A percentile compares a stretch with the other conserved stretches of the same genome.
These are phyloP conservation scores for Macrophomina tecta DNA, from an alignment of 2,329 filamentous ascomycete genomes.

Conservation along the genomic window DNA sequence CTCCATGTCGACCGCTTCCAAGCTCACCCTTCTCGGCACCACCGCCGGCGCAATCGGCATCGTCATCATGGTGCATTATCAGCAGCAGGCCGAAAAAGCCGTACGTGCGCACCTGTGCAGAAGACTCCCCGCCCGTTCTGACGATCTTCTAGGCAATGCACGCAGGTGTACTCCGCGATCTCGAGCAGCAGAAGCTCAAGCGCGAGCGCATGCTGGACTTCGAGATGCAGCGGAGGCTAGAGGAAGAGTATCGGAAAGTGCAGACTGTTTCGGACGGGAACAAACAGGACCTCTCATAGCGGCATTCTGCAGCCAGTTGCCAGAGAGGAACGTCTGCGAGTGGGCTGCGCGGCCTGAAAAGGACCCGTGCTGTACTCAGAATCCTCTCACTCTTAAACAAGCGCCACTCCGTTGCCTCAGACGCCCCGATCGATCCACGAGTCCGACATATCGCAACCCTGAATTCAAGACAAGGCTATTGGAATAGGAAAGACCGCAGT, in stretches of 20 bases:
- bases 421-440: too few species aligned
- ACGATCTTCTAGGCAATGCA: constrained; percentile 79
- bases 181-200: constrained; percentile 92
- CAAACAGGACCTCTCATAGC: constrained; percentile 1
- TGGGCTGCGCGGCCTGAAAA: background rate
- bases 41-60: constrained; percentile 77
- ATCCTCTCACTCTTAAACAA: too few species aligned
- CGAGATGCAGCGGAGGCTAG: constrained; percentile 83
- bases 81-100: constrained; percentile 81
- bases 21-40: constrained; percentile 80
- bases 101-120: constrained; percentile 58
- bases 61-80: constrained; percentile 85
- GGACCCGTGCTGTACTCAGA: background rate
- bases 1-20: constrained; percentile 86
- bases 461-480: too few species aligned
- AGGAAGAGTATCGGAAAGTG: constrained; percentile 87
- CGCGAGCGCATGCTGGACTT: constrained; percentile 92
- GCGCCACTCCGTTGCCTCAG: too few species aligned
- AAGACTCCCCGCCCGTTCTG: background rate
- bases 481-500: too few species aligned
- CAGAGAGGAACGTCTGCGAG: background rate
- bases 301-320: background rate
- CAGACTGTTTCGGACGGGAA: constrained; percentile 70
- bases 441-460: too few species aligned
- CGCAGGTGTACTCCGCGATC: constrained; percentile 87